Percentiles rank a stretch among this genome's conserved stretches.
phyloP scores from a whole-genome alignment of 768 basidiomycete genomes.

The Agrocybe chaxingu region DNA sequence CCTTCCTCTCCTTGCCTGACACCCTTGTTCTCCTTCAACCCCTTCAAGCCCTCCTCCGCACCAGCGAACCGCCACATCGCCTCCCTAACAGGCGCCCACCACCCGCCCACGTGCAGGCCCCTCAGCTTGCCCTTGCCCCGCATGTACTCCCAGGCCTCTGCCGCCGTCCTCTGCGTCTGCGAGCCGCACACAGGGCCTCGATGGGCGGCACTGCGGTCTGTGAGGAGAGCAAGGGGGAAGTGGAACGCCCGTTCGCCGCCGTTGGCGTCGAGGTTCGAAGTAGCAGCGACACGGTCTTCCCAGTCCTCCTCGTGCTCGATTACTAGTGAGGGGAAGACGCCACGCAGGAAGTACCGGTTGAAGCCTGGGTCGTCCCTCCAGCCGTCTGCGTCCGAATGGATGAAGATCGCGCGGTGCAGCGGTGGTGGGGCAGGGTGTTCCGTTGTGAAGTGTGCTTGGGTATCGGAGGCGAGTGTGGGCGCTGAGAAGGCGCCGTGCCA shows the following conservation, averaged over 20 bases:
- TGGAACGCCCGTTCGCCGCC: conserved; percentile 55
- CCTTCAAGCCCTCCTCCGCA: conserved; percentile 13
- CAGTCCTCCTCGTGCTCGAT: conserved; percentile 73
- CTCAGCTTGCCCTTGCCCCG: conserved; percentile 26
- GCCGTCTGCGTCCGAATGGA: conserved; percentile 51
- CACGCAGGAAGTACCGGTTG: conserved; percentile 73
- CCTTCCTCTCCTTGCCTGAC: no score
- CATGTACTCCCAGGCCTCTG: conserved; percentile 63
- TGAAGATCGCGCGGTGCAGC: conserved; percentile 69
- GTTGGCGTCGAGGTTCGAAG: conserved; percentile 15
- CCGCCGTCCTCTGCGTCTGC: conserved; percentile 68
- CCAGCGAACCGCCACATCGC: conserved; percentile 70
- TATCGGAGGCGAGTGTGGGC: conserved; percentile 11
- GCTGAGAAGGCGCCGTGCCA: conserved; percentile 55
- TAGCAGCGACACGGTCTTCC: conserved; percentile 51
- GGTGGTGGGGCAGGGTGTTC: conserved; percentile 40
- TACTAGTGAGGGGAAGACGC: conserved; percentile 66
- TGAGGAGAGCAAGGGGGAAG: conserved; percentile 66
- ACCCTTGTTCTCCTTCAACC: neutral
- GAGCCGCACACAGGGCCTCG: conserved; percentile 61
- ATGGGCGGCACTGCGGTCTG: conserved; percentile 77
- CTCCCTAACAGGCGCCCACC: conserved; percentile 77
- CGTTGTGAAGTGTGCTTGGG: conserved; percentile 12
- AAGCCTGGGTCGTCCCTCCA: conserved; percentile 81
- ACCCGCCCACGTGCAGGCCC: conserved; percentile 47